These are phyloP conservation scores for Ambispora gerdemannii DNA, from an alignment of 192 early-diverging fungal species.

Conservation along the genomic window DNA sequence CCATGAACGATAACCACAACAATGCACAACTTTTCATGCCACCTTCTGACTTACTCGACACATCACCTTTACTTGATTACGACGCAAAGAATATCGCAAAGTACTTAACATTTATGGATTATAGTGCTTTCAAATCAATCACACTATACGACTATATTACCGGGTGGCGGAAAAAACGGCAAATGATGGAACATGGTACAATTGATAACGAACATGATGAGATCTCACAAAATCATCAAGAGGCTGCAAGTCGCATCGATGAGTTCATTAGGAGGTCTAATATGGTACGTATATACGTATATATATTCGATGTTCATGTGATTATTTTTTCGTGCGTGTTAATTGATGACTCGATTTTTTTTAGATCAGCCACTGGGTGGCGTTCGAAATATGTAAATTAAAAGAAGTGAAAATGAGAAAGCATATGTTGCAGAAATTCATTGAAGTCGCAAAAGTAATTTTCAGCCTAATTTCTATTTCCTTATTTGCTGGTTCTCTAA, in stretches of 20 bases:
- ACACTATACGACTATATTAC: conserved; percentile 42
- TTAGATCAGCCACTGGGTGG: conserved; percentile 58
- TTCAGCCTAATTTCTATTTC: not conserved
- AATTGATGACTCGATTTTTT: not conserved
- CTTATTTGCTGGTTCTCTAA: not conserved
- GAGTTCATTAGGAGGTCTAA: conserved; percentile 53
- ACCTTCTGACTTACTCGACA: not conserved
- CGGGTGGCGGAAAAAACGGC: conserved; percentile 37
- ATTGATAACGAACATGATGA: not conserved
- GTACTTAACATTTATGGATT: conserved; percentile 47
- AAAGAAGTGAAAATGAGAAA: conserved; percentile 42
- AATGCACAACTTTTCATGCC: not conserved
- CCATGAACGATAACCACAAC: not conserved
- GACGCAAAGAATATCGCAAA: conserved; percentile 49
- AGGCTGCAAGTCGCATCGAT: conserved; percentile 45
- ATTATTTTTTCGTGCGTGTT: not conserved
- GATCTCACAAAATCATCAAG: not conserved
- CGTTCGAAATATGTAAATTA: conserved; percentile 51
- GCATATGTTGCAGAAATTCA: conserved; percentile 55
- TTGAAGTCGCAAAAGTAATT: conserved; percentile 50
- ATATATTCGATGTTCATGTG: not conserved
- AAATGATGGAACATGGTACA: conserved; percentile 29
- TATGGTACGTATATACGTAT: conserved; percentile 40
- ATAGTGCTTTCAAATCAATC: conserved; percentile 39
- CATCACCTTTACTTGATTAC: conserved; percentile 40